phyloP scores from a whole-genome alignment of 306 rosid species.

The Inga oerstediana region DNA sequence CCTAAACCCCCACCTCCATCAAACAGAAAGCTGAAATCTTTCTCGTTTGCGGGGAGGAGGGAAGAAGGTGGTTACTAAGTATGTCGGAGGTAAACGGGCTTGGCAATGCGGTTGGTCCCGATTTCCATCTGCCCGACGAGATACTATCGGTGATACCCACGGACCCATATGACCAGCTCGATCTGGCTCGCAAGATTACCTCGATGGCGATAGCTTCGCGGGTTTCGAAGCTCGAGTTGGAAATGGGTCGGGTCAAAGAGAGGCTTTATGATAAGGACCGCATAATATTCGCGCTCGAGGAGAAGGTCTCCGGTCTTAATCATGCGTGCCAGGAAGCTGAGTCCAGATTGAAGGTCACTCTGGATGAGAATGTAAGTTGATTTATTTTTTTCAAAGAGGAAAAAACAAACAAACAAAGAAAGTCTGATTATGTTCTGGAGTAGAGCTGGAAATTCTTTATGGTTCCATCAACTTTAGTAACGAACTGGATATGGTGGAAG shows the following conservation, averaged over 20 bases:
- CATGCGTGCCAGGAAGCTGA: slow-evolving; percentile 55
- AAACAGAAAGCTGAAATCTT: not conserved
- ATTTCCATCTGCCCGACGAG: slow-evolving; percentile 55
- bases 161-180: slow-evolving; percentile 77
- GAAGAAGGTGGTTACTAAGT: slow-evolving; percentile 25
- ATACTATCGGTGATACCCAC: slow-evolving; percentile 63
- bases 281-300: slow-evolving; percentile 47
- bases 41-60: not conserved
- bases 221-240: slow-evolving; percentile 65
- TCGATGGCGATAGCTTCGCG: slow-evolving; percentile 79
- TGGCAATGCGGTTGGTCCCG: slow-evolving; percentile 34
- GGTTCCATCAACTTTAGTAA: not conserved
- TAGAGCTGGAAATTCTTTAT: not conserved
- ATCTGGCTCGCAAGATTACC: slow-evolving; percentile 80
- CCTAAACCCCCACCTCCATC: slow-evolving; percentile 1
- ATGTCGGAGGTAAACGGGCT: slow-evolving; percentile 43
- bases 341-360: slow-evolving; percentile 50
- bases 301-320: slow-evolving; percentile 46
- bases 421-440: not conserved
- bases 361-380: slow-evolving; percentile 59
- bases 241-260: slow-evolving; percentile 48
- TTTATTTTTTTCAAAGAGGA: not conserved
- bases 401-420: not conserved
- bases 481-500: not conserved
- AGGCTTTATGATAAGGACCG: slow-evolving; percentile 56